Conservation (phyloP, 2,329 filamentous ascomycete species). For the Epichloe hybrida region DNA sequence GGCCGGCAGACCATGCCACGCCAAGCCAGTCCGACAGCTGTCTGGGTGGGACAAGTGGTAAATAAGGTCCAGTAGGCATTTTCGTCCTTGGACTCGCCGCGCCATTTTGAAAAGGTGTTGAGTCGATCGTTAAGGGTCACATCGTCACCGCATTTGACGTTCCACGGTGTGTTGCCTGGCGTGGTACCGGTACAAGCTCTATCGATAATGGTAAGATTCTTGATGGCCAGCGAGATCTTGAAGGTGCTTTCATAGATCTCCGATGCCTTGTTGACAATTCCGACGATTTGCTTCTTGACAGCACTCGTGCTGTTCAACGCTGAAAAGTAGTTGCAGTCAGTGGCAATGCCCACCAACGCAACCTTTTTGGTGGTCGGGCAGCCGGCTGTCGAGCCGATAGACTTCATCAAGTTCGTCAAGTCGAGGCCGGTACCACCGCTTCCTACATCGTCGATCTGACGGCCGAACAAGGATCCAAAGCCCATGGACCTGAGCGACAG, state of each 20-base stretch:
- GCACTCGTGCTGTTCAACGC: slow-evolving; percentile 51
- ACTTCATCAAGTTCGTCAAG: slow-evolving; percentile 54
- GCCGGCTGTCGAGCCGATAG: slow-evolving; percentile 70
- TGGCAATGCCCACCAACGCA: slow-evolving; percentile 80
- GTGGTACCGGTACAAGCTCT: slow-evolving; percentile 59
- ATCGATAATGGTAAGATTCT: slow-evolving; percentile 70
- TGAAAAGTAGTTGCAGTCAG: slow-evolving; percentile 77
- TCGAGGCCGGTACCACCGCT: slow-evolving; percentile 58
- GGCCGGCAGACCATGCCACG: slow-evolving; percentile 69
- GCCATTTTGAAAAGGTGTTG: slow-evolving; percentile 81
- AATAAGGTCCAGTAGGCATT: slow-evolving; percentile 93
- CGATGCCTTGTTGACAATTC: slow-evolving; percentile 74
- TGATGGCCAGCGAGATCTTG: slow-evolving; percentile 85
- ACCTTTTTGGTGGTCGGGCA: slow-evolving; percentile 87
- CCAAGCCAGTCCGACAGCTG: slow-evolving; percentile 87
- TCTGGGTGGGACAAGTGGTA: slow-evolving; percentile 66
- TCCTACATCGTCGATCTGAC: slow-evolving; percentile 57
- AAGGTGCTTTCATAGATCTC: slow-evolving; percentile 80
- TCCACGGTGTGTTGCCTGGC: slow-evolving; percentile 63
- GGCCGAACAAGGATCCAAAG: slow-evolving; percentile 55
- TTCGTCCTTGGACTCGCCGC: slow-evolving; percentile 58
- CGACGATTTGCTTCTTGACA: slow-evolving; percentile 63
- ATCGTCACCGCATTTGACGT: slow-evolving; percentile 54
- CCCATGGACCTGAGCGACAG: slow-evolving; percentile 45
- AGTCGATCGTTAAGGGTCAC: slow-evolving; percentile 62